Evolutionary conservation across 345 rosid genomes (phyloP), one percentile per base, ranked within the genome.

Genomic region (Mercurialis annua): DNA sequence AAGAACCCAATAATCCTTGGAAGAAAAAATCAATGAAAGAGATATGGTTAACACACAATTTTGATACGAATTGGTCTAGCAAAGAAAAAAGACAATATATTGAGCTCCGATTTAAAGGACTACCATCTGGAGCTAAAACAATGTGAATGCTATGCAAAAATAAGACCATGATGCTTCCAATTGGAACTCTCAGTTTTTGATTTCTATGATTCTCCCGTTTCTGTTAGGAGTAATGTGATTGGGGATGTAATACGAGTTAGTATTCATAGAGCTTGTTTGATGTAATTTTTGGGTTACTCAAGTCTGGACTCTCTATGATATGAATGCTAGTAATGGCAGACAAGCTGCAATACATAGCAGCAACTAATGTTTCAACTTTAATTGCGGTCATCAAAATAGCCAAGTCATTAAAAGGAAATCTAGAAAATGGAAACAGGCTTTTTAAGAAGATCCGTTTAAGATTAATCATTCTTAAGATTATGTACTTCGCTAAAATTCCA

Each of bases 1-100:
- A 67, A 73, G 81, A 93, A 93, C 12, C 92, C 92, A 65, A 90
- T 81, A 71, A 79, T 77, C 91, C 98, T 93, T 65, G 56, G 29
- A 69, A 67, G 49, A 71, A 80, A 66, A 17, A 46, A 66, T 0
- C 34, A 55, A 6, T 55, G 69, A 52, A 38, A 62, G 47, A n/a
- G 42, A 72, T 47, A 71, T 55, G 77, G 71, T 49, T 52, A 40
- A 62, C 34, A 6, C 26, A 55, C 52, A 18, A 61, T 33, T 23
- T 24, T 24, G 21, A 17, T 44, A 17, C 48, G 31, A 58, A 34
- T 40, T 46, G 46, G 16, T 20, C 16, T 29, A 60, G 20, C 24
- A 57, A 50, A 66, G 53, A 26, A 23, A 8, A 65, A 65, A 52
- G 42, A 47, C 27, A 29, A 62, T 26, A 24, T 26, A 20, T 24